These are phyloP conservation scores for Abrus pulchellus DNA, from an alignment of 306 rosid genomes.

Conservation along the genomic window DNA sequence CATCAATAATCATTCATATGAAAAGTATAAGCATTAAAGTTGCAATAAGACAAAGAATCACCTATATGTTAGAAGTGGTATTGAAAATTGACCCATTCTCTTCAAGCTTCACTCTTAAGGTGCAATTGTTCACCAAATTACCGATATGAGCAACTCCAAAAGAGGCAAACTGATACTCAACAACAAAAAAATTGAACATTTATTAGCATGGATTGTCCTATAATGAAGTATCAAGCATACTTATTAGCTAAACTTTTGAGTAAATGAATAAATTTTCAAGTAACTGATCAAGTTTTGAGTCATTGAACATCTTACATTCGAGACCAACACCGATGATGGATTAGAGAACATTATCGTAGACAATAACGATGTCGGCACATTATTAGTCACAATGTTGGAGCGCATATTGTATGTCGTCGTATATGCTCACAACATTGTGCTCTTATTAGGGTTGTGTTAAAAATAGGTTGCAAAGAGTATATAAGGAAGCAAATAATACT, in stretches of 20 bases:
- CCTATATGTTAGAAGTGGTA: slow-evolving; percentile 92
- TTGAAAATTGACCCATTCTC: slow-evolving; percentile 88
- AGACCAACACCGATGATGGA: slow-evolving; percentile 86
- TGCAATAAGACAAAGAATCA: slow-evolving; percentile 90
- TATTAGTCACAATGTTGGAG: slow-evolving; percentile 97
- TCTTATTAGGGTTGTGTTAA: slow-evolving; percentile 44
- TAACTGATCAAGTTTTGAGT: slow-evolving; percentile 78
- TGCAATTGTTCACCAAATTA: slow-evolving; percentile 76
- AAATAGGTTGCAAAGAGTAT: no score
- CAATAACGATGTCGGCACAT: slow-evolving; percentile 89
- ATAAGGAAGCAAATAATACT: no score
- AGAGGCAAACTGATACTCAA: slow-evolving; percentile 88
- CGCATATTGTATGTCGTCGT: slow-evolving; percentile 88
- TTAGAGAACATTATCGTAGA: slow-evolving; percentile 71
- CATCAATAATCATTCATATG: slow-evolving; percentile 82
- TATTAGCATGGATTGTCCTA: slow-evolving; percentile 88
- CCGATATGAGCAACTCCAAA: slow-evolving; percentile 97
- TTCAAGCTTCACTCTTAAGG: slow-evolving; percentile 76
- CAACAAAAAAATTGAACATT: slow-evolving; percentile 97
- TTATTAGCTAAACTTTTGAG: slow-evolving; percentile 40
- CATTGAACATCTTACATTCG: slow-evolving; percentile 81
- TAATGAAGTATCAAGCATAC: slow-evolving; percentile 89
- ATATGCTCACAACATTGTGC: slow-evolving; percentile 96
- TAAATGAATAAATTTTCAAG: slow-evolving; percentile 72
- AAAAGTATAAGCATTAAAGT: slow-evolving; percentile 86